These are phyloP conservation scores for Meredithiella fracta DNA, from an alignment of 2,329 filamentous ascomycete species.

Conservation along the genomic window DNA sequence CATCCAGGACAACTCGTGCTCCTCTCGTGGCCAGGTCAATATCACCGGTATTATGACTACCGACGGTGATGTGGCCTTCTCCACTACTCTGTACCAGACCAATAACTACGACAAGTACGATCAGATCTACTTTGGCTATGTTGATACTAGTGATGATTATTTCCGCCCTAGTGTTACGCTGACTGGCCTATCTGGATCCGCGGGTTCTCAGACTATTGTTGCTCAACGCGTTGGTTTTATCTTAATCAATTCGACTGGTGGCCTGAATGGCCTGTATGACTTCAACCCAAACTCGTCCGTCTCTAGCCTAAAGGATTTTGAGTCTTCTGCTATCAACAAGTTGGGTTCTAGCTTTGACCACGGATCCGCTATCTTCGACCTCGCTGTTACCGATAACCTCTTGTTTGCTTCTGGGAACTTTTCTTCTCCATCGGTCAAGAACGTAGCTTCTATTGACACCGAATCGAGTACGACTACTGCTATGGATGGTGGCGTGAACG, in stretches of 20 bases:
- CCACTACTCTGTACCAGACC: conserved; percentile 62
- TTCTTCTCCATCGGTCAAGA: conserved; percentile 46
- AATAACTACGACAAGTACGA: conserved; percentile 97
- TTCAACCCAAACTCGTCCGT: conserved; percentile 47
- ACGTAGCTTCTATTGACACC: conserved; percentile 60
- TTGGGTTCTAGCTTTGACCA: conserved; percentile 54
- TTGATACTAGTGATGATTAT: conserved; percentile 54
- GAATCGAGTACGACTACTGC: conserved; percentile 44
- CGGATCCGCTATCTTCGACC: conserved; percentile 50
- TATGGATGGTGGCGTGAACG: conserved; percentile 60
- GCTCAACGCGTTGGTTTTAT: conserved; percentile 74
- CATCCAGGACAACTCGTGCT: conserved; percentile 59
- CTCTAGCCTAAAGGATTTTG: conserved; percentile 42
- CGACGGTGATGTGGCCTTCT: conserved; percentile 29
- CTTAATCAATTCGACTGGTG: conserved; percentile 55
- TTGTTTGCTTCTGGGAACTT: conserved; percentile 79
- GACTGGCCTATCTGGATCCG: conserved; percentile 48
- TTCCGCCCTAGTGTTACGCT: conserved; percentile 75
- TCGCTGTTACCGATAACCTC: conserved; percentile 47
- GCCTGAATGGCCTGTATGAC: conserved; percentile 80
- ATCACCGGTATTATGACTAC: conserved; percentile 56
- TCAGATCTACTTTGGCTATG: conserved; percentile 68
- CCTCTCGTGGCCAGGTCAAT: conserved; percentile 61
- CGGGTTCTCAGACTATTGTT: conserved; percentile 55
- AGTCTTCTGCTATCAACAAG: conserved; percentile 56